phyloP scores from a whole-genome alignment of 148 eudicot genomes.

The Limonium bicolor region DNA sequence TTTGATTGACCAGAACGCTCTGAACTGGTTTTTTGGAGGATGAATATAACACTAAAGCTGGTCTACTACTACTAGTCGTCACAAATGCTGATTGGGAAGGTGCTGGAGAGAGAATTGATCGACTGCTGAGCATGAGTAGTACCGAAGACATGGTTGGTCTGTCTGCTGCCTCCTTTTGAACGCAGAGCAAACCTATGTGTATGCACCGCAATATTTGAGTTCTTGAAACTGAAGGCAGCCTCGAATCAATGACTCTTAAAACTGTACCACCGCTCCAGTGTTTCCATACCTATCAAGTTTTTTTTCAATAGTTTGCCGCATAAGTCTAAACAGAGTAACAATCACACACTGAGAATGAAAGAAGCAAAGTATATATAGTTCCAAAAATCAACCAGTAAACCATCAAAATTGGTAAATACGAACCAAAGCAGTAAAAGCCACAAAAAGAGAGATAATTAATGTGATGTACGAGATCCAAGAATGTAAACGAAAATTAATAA shows the following conservation, averaged over 20 bases:
- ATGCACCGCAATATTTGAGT: constrained; percentile 11
- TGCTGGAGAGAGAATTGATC: background rate
- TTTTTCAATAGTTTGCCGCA: no score
- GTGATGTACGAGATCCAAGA: no score
- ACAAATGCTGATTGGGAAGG: constrained; percentile 1
- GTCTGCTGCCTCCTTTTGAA: constrained; percentile 20
- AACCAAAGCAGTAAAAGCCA: no score
- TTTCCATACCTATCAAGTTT: constrained; percentile 32
- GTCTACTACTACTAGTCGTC: constrained; percentile 4
- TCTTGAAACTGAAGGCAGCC: background rate
- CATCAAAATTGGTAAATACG: no score
- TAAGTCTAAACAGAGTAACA: no score
- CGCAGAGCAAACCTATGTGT: constrained; percentile 22
- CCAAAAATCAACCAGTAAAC: no score
- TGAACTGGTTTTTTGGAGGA: no score
- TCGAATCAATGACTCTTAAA: constrained; percentile 10
- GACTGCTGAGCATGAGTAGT: constrained; percentile 16
- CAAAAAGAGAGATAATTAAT: no score
- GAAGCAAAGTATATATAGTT: no score
- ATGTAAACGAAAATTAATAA: no score
- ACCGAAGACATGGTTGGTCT: constrained; percentile 20
- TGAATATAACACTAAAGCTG: no score
- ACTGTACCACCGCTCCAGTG: constrained; percentile 8
- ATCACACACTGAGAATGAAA: background rate
- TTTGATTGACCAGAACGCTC: no score